Evolutionary conservation across 1,284 basidiomycete genomes (phyloP).

Genomic region (Ustilago vetiveriae): DNA sequence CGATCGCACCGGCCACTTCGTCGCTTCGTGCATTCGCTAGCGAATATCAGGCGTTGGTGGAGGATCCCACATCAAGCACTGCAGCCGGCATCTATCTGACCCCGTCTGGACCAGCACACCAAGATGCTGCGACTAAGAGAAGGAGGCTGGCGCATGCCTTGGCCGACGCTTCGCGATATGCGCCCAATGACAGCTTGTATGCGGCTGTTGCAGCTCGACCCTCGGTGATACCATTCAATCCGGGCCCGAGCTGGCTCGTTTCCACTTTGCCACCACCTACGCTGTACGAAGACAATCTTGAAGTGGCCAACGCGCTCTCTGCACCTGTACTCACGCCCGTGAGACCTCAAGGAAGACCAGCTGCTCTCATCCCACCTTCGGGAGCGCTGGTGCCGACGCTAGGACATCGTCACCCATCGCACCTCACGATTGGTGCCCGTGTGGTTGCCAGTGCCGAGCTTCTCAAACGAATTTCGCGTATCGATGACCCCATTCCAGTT

Average conservation of each 20-base stretch:
- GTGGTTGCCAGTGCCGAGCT: conserved; percentile 49
- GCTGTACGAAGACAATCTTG: conserved; percentile 47
- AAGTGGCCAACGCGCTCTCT: conserved; percentile 49
- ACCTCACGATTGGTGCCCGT: conserved; percentile 52
- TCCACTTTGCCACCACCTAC: conserved; percentile 53
- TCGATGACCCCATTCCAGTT: conserved; percentile 55
- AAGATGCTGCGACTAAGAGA: conserved; percentile 50
- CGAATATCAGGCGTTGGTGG: conserved; percentile 50
- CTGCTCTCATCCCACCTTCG: conserved; percentile 50
- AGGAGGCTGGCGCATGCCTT: conserved; percentile 54
- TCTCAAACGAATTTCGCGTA: conserved; percentile 53
- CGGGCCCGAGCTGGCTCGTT: conserved; percentile 59
- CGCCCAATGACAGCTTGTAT: conserved; percentile 60
- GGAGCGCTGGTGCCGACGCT: conserved; percentile 54
- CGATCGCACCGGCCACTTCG: conserved; percentile 38
- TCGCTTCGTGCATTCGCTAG: conserved; percentile 55
- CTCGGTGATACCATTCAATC: conserved; percentile 47
- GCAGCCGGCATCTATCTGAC: conserved; percentile 51
- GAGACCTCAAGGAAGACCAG: conserved; percentile 58
- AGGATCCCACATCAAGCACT: conserved; percentile 41
- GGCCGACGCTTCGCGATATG: conserved; percentile 55
- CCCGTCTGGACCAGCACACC: conserved; percentile 43
- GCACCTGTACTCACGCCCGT: conserved; percentile 58
- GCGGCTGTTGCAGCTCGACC: conserved; percentile 56
- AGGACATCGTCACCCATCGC: conserved; percentile 52